Evolutionary conservation across 2,329 filamentous ascomycete genomes (phyloP).

Genomic region (Diaporthe australafricana): DNA sequence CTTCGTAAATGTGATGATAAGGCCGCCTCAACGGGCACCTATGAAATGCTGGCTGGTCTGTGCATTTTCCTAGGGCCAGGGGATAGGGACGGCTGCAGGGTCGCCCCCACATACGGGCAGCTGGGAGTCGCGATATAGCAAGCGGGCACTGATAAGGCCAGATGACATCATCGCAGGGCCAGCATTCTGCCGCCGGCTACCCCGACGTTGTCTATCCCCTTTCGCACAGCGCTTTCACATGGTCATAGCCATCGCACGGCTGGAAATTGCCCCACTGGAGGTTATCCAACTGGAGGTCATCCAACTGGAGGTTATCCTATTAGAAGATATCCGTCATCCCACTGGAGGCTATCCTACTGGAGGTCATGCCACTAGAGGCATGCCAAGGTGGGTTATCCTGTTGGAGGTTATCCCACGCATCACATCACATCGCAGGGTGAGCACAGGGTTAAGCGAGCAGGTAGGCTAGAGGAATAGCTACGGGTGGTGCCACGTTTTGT

Average conservation of each 20-base stretch:
- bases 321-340: no score
- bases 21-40: background rate
- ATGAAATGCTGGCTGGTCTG: conserved; percentile 13
- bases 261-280: no score
- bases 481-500: conserved; percentile 15
- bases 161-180: conserved; percentile 9
- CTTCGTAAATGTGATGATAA: no score
- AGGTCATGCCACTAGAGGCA: no score
- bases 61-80: background rate
- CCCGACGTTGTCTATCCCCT: conserved; percentile 2
- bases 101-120: conserved; percentile 2
- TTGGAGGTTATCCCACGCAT: no score
- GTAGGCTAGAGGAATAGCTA: background rate
- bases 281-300: no score
- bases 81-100: background rate
- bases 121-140: background rate
- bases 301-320: no score
- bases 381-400: no score
- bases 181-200: background rate
- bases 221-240: conserved; percentile 8
- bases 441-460: background rate
- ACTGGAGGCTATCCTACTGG: no score
- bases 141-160: background rate
- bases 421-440: background rate
- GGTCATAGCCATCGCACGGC: background rate